phyloP scores from a whole-genome alignment of 805 yeast genomes.

The Priceomyces fermenticarens region DNA sequence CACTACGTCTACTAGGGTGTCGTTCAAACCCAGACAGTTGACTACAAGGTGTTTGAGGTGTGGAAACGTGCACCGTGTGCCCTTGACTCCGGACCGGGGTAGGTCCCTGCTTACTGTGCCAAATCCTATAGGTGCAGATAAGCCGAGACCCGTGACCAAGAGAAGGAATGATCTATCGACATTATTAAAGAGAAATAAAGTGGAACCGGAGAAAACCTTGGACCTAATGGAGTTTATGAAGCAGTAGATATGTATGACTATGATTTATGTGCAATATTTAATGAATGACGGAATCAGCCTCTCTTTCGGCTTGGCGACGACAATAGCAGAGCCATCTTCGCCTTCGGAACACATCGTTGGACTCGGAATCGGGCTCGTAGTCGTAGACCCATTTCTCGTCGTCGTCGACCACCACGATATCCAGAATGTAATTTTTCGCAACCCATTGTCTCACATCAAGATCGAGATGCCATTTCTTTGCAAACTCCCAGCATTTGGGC shows the following conservation, averaged over 20 bases:
- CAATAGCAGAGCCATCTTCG: conserved; percentile 64
- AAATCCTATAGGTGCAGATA: background rate
- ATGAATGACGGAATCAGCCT: no score
- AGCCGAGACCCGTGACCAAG: conserved; percentile 13
- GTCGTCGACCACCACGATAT: conserved; percentile 58
- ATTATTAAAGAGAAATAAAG: conserved; percentile 41
- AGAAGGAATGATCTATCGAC: conserved; percentile 42
- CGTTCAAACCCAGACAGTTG: conserved; percentile 12
- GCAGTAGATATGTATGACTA: conserved; percentile 1
- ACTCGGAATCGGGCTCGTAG: conserved; percentile 25
- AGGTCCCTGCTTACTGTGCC: background rate
- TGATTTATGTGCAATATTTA: no score
- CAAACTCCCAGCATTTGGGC: conserved; percentile 60
- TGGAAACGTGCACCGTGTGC: background rate
- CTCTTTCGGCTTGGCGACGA: conserved; percentile 6
- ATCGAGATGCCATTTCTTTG: conserved; percentile 63
- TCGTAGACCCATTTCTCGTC: conserved; percentile 90
- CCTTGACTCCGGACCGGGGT: conserved; percentile 1
- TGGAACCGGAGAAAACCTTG: conserved; percentile 25
- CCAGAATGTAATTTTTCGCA: conserved; percentile 42
- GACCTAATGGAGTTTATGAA: conserved; percentile 52
- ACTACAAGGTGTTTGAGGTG: conserved; percentile 10
- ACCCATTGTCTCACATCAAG: conserved; percentile 67
- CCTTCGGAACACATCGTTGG: conserved; percentile 48
- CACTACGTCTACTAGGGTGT: conserved; percentile 20